Evolutionary conservation across 768 basidiomycete genomes (phyloP), one percentile per base, ranked within the genome.

Genomic region (Suillus decipiens): DNA sequence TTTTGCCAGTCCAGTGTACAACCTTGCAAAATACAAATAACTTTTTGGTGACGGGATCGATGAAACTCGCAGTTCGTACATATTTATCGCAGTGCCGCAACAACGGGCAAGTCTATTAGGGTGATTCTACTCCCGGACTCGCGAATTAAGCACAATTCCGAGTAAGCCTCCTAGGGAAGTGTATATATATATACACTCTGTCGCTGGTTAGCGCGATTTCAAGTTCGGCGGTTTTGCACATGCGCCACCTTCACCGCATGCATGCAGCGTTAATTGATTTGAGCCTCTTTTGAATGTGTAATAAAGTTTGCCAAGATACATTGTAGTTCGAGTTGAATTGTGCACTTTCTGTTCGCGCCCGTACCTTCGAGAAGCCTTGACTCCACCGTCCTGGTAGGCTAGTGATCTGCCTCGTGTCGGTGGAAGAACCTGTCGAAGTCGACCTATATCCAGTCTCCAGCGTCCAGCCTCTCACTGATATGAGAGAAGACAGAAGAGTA

Each of bases 341-440:
- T 28, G 2, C 37, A 24, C 55, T 39, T 57, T 37, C 56, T 41
- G 56, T 41, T 57, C 56, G 39, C 56, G 56, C 56, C 56, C 39
- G 56, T 37, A 55, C 34, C 54, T 55, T 37, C 54, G 54, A 55
- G 54, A 55, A 55, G 54, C 34, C 8, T 55, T 36, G 22, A 28
- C 55, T 37, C 22, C 36, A 28, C 15, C 37, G 37, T 28, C 10
- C 55, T 57, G 41, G 41, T 24, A 56, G 33, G 31, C n/a, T 33
- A n/a, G 5, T 11, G 33, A 34, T 53, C 55, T 57, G 56, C 56
- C 56, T 57, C 56, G 39, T 57, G 37, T 57, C 39, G 11, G 11
- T 28, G 56, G 28, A 57, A 57, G 33, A 53, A 34, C 19, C 24
- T 57, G 17, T 57, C 39, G 56, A 57, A 57, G 56, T 39, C 56